Evolutionary conservation across 768 basidiomycete genomes (phyloP).

Genomic region (Scleroderma bovista): DNA sequence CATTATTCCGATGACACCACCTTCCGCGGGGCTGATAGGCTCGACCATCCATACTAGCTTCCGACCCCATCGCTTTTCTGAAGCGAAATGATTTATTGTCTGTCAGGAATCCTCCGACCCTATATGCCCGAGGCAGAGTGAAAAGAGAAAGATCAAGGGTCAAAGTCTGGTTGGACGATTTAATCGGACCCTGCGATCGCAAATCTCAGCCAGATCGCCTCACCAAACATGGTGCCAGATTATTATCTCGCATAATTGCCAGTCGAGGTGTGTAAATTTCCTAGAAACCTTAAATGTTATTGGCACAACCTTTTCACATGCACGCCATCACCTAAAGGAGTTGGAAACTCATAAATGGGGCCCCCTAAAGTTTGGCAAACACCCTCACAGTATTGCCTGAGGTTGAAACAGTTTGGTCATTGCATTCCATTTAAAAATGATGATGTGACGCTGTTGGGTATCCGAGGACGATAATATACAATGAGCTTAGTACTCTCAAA

Average conservation of each 20-base stretch:
- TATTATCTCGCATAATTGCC: not conserved
- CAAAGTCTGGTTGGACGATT: not conserved
- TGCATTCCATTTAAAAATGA: no score
- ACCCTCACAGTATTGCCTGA: no score
- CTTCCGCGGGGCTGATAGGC: no score
- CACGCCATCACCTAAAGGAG: no score
- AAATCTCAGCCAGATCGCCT: not conserved
- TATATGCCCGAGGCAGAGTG: not conserved
- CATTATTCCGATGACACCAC: no score
- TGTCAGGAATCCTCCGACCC: not conserved
- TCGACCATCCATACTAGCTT: not conserved
- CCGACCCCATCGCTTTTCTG: not conserved
- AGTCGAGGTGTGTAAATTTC: not conserved
- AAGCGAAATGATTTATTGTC: not conserved
- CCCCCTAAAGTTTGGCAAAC: no score
- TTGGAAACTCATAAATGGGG: no score
- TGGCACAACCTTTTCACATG: no score
- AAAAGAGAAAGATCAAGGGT: not conserved
- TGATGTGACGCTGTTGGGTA: not conserved
- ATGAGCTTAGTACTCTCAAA: not conserved
- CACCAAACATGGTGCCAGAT: not conserved
- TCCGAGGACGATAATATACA: not conserved
- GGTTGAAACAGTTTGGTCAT: no score
- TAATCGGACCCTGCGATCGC: not conserved
- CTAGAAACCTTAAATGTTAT: not conserved